Base-by-base conservation (phyloP, 345 rosid genomes). In the Gossypium bickii region DNA sequence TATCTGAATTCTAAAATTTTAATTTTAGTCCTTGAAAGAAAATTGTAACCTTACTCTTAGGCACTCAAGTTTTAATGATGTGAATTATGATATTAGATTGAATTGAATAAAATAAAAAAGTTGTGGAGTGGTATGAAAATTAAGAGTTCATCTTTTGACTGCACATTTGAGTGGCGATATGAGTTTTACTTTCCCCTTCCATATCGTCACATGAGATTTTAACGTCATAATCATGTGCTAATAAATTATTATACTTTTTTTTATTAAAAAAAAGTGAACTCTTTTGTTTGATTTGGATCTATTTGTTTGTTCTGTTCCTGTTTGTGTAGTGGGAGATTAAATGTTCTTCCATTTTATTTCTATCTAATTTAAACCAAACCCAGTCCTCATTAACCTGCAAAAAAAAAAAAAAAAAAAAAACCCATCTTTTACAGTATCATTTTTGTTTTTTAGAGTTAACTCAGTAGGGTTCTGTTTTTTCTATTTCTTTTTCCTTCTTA, bases 261-360 rank as follows among this genome's bases (percentile, higher is more conserved):
- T 70, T 27, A 53, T 53, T n/a, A 53, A n/a, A 53, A 70, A 70
- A 11, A 17, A 0, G 4, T 68, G 8, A 67, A 76, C 59, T 24
- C 25, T 53, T 68, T 17, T 70, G 75, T 74, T 76, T 65, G 61
- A 69, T 59, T 58, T 51, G 60, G 83, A 78, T 76, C 62, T 60
- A 67, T 67, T 43, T 64, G 78, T 82, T 80, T 80, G 84, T 83
- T 85, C 71, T 59, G 79, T 83, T 85, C 71, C 61, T 80, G 83
- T 75, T 84, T 49, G 18, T 72, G 73, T 72, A 51, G 73, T 63
- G 67, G 74, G 53, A 66, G 73, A 52, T 78, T 34, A 72, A 75
- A 77, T 74, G 78, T 75, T 76, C 53, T 71, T 29, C 34, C 41
- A 2, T n/a, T 55, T 49, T 34, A 5, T 34, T 57, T 71, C 77